Evolutionary conservation across 345 rosid genomes (phyloP), one percentile per base, ranked within the genome.

Genomic region (Salix exigua): DNA sequence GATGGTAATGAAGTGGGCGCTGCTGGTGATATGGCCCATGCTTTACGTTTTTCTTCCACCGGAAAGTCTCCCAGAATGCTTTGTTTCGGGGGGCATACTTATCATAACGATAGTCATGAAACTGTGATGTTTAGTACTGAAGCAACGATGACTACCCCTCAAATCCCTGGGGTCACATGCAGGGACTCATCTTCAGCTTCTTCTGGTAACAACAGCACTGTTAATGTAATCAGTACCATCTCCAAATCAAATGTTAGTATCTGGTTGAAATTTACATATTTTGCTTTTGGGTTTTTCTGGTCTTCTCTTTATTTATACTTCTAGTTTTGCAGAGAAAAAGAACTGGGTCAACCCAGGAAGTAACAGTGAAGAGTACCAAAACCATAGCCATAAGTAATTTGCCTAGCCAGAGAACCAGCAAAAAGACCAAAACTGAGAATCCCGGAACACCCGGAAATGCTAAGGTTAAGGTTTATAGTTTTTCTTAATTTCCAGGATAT

Each of bases 11-110:
- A 66, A 33, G 70, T 69, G 63, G 63, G 28, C 67, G 75, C 60
- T 71, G 84, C 77, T 74, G 71, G 76, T 25, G 80, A 73, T 81
- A 37, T 81, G 26, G 83, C 42, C 33, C 31, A 50, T 71, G 40
- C 37, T 51, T 50, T 26, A 38, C 66, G 72, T 72, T 78, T 79
- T 18, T 80, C 82, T 68, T 48, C 80, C 72, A 26, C 75, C 70
- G 73, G 38, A 61, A 89, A 79, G 66, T 77, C 84, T 31, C 86
- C 96, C 46, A 85, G 72, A 86, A 94, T 94, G 97, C 94, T 94
- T 31, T 91, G 92, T 76, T 94, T 94, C 68, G 94, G 92, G 12
- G 87, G 86, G 28, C 63, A 68, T 50, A 17, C 26, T 68, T 80
- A 79, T 18, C 72, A 65, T 65, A 80, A 66, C 46, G 88, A 77